phyloP scores from a whole-genome alignment of 164 flowering plant genomes.

The Warburgia ugandensis region DNA sequence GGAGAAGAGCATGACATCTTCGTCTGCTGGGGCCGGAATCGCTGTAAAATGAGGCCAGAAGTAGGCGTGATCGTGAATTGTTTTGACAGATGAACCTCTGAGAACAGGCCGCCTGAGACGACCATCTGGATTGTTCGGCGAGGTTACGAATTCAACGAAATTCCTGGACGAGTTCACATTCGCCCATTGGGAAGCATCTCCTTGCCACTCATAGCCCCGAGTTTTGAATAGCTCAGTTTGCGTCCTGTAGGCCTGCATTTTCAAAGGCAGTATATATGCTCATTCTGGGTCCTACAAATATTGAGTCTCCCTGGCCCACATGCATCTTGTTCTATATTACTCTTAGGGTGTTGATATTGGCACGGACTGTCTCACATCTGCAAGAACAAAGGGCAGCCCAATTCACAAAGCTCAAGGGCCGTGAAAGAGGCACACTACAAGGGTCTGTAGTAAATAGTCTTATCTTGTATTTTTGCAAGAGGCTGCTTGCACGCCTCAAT shows the following conservation, averaged over 20 bases:
- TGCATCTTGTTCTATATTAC: too few relatives aligned
- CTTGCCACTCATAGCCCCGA: conserved; percentile 27
- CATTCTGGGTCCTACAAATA: too few relatives aligned
- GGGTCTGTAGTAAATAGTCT: too few relatives aligned
- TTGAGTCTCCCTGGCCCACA: too few relatives aligned
- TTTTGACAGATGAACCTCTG: conserved; percentile 26
- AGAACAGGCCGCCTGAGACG: conserved; percentile 32
- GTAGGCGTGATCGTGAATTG: conserved; percentile 57
- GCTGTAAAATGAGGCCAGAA: conserved; percentile 80
- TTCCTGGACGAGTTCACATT: conserved; percentile 3
- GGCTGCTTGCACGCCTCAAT: too few relatives aligned
- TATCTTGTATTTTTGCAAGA: too few relatives aligned
- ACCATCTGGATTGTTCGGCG: conserved; percentile 84
- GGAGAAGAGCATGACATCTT: conserved; percentile 60
- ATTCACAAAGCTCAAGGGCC: too few relatives aligned
- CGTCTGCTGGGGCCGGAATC: conserved; percentile 46
- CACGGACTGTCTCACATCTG: too few relatives aligned
- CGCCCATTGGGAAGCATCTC: conserved; percentile 40
- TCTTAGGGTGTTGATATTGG: too few relatives aligned
- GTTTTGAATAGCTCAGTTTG: conserved; percentile 40
- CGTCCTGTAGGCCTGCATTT: conserved; percentile 24
- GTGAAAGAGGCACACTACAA: too few relatives aligned
- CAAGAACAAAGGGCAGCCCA: too few relatives aligned
- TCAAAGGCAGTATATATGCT: too few relatives aligned
- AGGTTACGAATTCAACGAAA: conserved; percentile 61